A percentile compares a stretch with the other conserved stretches of the same genome.
phyloP scores from a whole-genome alignment of 306 rosid species.

The Cercis canadensis region DNA sequence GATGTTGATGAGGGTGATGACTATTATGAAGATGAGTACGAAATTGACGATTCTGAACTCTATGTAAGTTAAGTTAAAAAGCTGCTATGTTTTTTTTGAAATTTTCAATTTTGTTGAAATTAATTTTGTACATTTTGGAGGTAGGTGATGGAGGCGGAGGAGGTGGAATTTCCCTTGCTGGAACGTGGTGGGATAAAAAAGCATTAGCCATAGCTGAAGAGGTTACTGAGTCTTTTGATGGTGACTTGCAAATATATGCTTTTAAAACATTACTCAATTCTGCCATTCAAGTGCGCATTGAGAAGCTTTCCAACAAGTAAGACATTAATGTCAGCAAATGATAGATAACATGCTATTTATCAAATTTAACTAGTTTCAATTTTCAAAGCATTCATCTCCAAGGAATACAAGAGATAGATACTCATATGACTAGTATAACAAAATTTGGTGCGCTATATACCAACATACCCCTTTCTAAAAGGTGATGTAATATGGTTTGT shows the following conservation, averaged over 20 bases:
- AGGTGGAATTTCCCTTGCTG: slow-evolving; percentile 88
- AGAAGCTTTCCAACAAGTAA: slow-evolving; percentile 82
- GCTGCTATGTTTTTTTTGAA: background rate
- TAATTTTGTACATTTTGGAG: slow-evolving; percentile 46
- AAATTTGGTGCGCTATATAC: slow-evolving; percentile 16
- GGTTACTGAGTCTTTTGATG: slow-evolving; percentile 68
- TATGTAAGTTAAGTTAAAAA: slow-evolving; percentile 54
- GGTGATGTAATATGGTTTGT: background rate
- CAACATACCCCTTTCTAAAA: background rate
- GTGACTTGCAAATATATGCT: slow-evolving; percentile 80
- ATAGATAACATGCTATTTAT: background rate
- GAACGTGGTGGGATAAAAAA: slow-evolving; percentile 92
- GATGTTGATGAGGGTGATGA: slow-evolving; percentile 39
- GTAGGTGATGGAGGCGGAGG: slow-evolving; percentile 92
- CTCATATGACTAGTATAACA: background rate
- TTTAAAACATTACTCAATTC: slow-evolving; percentile 69
- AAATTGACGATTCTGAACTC: slow-evolving; percentile 48
- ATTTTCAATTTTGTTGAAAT: background rate
- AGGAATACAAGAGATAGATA: background rate
- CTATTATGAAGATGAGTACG: slow-evolving; percentile 38
- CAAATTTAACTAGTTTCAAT: too few relatives aligned
- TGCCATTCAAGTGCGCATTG: slow-evolving; percentile 80
- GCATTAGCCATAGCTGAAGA: slow-evolving; percentile 81
- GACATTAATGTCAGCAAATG: slow-evolving; percentile 1
- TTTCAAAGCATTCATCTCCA: background rate